Base-by-base conservation (phyloP, 306 rosid genomes). In the Castanea crenata region DNA sequence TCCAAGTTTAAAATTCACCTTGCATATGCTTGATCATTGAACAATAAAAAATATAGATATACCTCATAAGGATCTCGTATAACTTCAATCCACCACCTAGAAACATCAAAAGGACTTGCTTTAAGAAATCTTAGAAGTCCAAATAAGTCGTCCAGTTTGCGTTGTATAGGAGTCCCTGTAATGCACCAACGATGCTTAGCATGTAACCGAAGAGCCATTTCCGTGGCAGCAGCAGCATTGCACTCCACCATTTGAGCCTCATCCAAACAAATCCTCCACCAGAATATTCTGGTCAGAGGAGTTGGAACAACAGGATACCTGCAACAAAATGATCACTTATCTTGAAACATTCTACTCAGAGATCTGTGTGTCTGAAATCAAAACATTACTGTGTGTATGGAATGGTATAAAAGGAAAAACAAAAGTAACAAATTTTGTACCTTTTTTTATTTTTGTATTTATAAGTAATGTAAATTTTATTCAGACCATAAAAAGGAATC, bases 181-280 rank as follows among this genome's bases (percentile, higher is more conserved):
- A 95, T 83, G 88, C 98, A 95, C 99, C 99, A 95, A 69, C 81
- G 92, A 81, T 95, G 85, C 88, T 90, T 91, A 4, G 96, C 88
- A 79, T 89, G 84, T 62, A 95, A 88, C 76, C 96, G 93, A 79
- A 90, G 65, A 73, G 98, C 97, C 99, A 91, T 95, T 87, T 92
- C 99, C 35, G 97, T 90, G 77, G 97, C 91, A 64, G 97, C 91
- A 35, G 92, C 73, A 69, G 87, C 87, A 90, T 87, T 94, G 78
- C 92, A 89, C 90, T 95, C 99, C 69, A 95, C 99, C 99, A 95
- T 95, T 82, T 95, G 99, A 79, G 92, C 97, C 92, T 95, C 99
- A 83, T 95, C 99, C 87, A 95, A 85, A 85, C 99, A 95, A 84
- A 95, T 80, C 84, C 99, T 91, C 98, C 99, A 95, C 98, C 99